These are phyloP conservation scores for Saccharum hybrid DNA, from an alignment of 202 grass and related monocot species.

Conservation along the genomic window DNA sequence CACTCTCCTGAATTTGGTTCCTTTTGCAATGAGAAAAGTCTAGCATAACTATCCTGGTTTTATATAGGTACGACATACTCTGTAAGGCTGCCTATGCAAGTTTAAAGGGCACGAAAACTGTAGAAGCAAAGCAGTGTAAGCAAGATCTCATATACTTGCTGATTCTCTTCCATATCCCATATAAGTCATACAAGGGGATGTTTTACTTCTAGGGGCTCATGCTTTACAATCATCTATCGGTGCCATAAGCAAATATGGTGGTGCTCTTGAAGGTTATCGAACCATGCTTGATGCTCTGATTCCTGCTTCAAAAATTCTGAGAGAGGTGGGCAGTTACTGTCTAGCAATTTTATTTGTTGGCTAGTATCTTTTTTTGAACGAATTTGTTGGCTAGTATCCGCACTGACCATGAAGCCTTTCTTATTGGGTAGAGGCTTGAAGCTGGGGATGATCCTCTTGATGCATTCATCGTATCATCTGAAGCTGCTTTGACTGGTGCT, in stretches of 20 bases:
- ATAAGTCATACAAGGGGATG: neutral
- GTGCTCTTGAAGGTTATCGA: conserved; percentile 80
- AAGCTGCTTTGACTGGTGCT: conserved; percentile 80
- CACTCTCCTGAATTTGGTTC: conserved; percentile 26
- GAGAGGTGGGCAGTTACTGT: conserved; percentile 53
- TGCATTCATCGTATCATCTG: conserved; percentile 78
- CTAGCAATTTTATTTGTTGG: conserved; percentile 8
- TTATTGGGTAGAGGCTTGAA: conserved; percentile 67
- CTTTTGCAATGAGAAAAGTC: conserved; percentile 27
- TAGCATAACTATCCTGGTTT: conserved; percentile 23
- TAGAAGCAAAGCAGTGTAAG: conserved; percentile 58
- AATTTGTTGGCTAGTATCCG: no score
- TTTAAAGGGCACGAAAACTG: conserved; percentile 44
- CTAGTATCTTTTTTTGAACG: neutral
- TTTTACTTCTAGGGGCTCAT: conserved; percentile 68
- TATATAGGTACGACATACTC: conserved; percentile 86
- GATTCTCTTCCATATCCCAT: neutral
- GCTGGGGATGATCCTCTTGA: conserved; percentile 74
- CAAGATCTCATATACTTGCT: conserved; percentile 29
- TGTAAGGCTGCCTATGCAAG: conserved; percentile 97
- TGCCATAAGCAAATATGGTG: conserved; percentile 94
- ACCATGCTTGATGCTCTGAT: conserved; percentile 98
- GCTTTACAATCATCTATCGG: conserved; percentile 77
- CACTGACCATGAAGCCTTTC: neutral
- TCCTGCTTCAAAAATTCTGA: conserved; percentile 75